Evolutionary conservation across 306 rosid genomes (phyloP).

Genomic region (Comarum palustre): DNA sequence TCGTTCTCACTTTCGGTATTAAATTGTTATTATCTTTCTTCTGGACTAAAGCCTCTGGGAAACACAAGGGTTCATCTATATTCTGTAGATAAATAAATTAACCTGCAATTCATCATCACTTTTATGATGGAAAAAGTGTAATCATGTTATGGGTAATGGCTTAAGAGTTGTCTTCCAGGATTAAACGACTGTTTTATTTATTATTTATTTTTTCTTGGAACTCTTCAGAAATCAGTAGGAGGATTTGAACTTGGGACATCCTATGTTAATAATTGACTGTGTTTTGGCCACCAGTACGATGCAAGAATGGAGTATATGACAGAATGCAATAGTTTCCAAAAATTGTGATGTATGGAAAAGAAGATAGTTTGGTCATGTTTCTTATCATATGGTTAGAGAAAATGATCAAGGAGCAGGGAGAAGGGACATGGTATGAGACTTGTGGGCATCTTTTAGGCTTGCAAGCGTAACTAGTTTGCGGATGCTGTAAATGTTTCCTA

Average conservation of each 20-base stretch:
- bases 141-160: background rate
- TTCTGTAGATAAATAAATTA: background rate
- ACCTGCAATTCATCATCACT: background rate
- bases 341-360: background rate
- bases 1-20: background rate
- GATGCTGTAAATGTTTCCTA: background rate
- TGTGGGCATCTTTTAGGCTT: background rate
- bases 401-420: background rate
- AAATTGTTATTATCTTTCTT: background rate
- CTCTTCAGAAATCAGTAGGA: no score
- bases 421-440: background rate
- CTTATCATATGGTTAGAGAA: background rate
- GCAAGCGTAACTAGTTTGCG: background rate
- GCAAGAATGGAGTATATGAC: background rate
- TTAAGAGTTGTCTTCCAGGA: background rate
- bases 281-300: background rate
- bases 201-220: background rate
- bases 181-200: background rate
- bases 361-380: background rate
- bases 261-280: background rate
- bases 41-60: background rate
- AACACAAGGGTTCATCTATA: background rate
- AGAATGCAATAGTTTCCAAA: background rate
- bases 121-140: background rate
- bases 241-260: conserved; percentile 1